Evolutionary conservation across 75 land plant genomes (phyloP), one percentile per base, ranked within the genome.

Genomic region (Pinus albicaulis): DNA sequence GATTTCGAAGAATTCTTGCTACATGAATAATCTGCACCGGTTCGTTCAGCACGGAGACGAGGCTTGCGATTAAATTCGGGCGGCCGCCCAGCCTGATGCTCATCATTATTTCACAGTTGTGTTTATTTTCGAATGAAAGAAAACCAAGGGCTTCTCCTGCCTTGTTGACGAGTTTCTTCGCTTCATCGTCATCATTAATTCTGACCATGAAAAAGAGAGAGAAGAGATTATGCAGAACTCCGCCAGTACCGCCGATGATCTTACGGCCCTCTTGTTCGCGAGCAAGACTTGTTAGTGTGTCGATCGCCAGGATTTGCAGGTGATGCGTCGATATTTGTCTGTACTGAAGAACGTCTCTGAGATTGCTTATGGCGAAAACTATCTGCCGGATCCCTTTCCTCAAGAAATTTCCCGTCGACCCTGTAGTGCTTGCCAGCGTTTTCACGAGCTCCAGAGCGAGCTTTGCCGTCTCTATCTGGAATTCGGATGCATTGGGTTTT

Each of bases 171-270:
- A 28, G 28, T 95, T 2, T 95, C 93, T 8, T 81, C 87, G 76
- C 14, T 68, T 31, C 23, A 72, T 74, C 25, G 79, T 60, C 15
- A 28, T 73, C 66, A 19, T 74, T 74, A 11, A 64, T 38, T 34
- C 19, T 76, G 3, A 71, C 66, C 0, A 73, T 79, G 73, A 91
- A 76, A 72, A 91, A 91, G 1, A 91, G 74, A 52, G 62, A 38
- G 28, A 28, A 28, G 28, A 28, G 28, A 28, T 28, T 28, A 28
- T 28, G 1, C 28, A 28, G 28, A 28, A 91, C 76, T 16, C 94
- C 94, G 22, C 98, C 98, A 0, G 98, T 95, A 63, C 88, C 76
- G 12, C 93, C 96, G 56, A 95, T 91, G 75, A 57, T 88, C 76
- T 89, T 89, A 57, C 82, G 86, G 25, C 88, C 86, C 28, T 28